Evolutionary conservation across 225 moss, liverwort and hornwort species (phyloP), one percentile per base, ranked within the genome.

Genomic region (Straminergon stramineum): DNA sequence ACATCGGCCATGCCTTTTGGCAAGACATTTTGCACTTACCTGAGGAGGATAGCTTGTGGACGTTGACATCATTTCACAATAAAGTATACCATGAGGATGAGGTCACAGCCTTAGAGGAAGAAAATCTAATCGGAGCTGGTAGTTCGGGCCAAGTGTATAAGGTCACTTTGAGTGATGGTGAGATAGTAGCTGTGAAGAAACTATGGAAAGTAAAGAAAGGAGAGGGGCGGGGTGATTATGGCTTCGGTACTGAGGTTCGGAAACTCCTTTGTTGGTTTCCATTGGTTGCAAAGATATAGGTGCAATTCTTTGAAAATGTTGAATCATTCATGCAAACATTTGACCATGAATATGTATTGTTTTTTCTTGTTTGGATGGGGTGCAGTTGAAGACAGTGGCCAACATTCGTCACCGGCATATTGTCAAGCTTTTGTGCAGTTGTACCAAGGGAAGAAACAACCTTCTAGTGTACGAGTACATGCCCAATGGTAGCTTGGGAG

Each of bases 1-100:
- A 4, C 5, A 11, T 39, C 1, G 1, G 1, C 6, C 7, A 7
- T 7, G 1, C 23, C 4, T 70, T 7, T 1, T 2, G 1, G 0
- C 0, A 0, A 2, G 13, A 70, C 4, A 2, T 18, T 39, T n/a
- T 39, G 13, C 24, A 39, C 7, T 39, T 4, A 1, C 41, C 0
- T 71, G 1, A 26, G 3, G 71, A 71, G 0, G 26, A 37, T 1
- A 71, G 26, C 15, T 41, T 0, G 1, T 71, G 41, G 71, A 71
- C 71, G 0, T 41, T 41, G 15, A 71, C 26, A 2, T 41, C 71
- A 5, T 71, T 71, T 26, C 41, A 71, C 41, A 71, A 71, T 27
- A 71, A 71, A 71, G 26, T 41, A 15, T 71, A 41, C 71, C 9
- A 70, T 0, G 39, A 70, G 14, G 69, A 71, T 41, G 71, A 41